Base-by-base conservation (phyloP, 2,329 filamentous ascomycete species). In the Furcasterigmium furcatum region DNA sequence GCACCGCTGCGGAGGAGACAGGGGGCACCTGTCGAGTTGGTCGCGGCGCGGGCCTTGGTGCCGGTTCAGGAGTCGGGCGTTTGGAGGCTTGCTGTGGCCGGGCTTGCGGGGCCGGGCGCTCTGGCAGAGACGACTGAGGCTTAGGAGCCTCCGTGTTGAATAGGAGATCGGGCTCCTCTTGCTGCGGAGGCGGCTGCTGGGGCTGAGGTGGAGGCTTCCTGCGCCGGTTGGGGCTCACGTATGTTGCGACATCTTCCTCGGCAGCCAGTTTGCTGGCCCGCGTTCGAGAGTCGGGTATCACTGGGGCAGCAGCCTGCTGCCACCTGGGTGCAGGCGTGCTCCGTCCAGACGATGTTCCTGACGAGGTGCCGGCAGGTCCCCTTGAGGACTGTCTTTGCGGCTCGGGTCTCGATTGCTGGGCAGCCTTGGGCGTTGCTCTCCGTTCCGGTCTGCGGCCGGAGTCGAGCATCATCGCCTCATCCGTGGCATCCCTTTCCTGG, bases 201-300 rank as follows among this genome's bases (percentile, higher is more conserved):
- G 72, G 68, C 41, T 74, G 72, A 21, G 73, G 77, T 9, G 77
- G 74, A 3, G 81, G 65, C 63, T 85, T 89, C 64, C 85, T 92
- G 58, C 91, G 80, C 54, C 91, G 79, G 19, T 88, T 88, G 41
- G 91, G 88, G 61, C 91, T 96, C 46, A 96, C 77, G 62, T 97
- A 96, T 24, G 85, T 87, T 13, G 88, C 79, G 41, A 80, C 84
- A 62, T 96, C 85, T 51, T 95, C 87, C 59, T 96, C 91, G 10
- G 86, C 76, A 0, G 80, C 80, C 58, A 90, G 79, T 53, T 87
- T 84, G 49, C 78, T 88, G 12, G 96, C 72, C 45, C 85, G 84
- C 9, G 78, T 71, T 52, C 74, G 77, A 9, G 76, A 74, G 52
- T 80, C 77, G 45, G 48, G 63, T 46, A 57, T 61, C 34, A 65